phyloP scores from a whole-genome alignment of 352 stramenopile genomes.

The Elongisporangium undulatum region DNA sequence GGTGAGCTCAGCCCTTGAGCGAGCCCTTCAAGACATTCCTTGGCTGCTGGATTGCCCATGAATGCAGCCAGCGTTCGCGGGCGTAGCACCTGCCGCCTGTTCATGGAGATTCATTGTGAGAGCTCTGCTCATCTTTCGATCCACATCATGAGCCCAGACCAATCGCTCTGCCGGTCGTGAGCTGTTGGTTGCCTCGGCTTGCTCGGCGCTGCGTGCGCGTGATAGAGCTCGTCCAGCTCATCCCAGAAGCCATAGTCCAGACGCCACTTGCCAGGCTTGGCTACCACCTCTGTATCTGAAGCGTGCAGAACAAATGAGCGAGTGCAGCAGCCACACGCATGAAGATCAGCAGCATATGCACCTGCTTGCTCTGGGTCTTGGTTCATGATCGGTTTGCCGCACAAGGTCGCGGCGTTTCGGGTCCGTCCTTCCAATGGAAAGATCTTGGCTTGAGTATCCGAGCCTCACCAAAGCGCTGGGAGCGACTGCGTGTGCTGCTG shows the following conservation, averaged over 20 bases:
- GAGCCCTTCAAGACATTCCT: slow-evolving; percentile 19
- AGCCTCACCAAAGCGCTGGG: neutral
- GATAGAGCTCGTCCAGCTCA: slow-evolving; percentile 50
- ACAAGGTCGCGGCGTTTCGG: neutral
- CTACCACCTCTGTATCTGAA: neutral
- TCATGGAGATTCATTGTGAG: neutral
- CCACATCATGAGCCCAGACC: slow-evolving; percentile 17
- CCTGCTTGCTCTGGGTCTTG: neutral
- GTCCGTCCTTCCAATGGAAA: neutral
- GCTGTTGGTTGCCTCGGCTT: slow-evolving; percentile 44
- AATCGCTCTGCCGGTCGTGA: slow-evolving; percentile 26
- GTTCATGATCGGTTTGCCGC: neutral
- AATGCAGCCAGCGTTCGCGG: slow-evolving; percentile 30
- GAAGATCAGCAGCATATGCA: neutral
- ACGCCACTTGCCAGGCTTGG: slow-evolving; percentile 25
- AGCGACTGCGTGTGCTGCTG: neutral
- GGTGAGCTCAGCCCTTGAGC: slow-evolving; percentile 1
- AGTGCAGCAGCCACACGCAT: neutral
- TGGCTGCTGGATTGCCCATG: slow-evolving; percentile 39
- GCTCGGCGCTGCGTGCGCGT: slow-evolving; percentile 17
- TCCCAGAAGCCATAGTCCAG: slow-evolving; percentile 57
- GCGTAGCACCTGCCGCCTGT: slow-evolving; percentile 33
- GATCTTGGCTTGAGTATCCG: neutral
- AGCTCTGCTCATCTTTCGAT: neutral
- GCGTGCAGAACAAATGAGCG: neutral